Base-by-base conservation (phyloP, 2,329 filamentous ascomycete genomes). In the Hymenoscyphus repandus region DNA sequence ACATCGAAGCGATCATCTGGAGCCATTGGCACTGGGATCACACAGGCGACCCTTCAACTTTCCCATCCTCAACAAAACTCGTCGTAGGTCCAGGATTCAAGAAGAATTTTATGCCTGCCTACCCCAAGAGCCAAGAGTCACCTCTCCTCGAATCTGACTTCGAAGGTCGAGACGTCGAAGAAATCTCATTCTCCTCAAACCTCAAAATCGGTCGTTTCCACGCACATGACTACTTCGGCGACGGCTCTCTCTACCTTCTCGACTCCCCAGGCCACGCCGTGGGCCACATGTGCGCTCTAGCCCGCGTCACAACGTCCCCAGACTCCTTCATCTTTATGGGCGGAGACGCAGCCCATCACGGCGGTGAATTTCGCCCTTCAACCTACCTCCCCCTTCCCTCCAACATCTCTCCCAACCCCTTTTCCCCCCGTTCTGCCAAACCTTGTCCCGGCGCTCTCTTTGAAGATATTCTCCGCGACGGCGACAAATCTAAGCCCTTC, bases 211-310 rank as follows among this genome's bases (percentile, higher is more conserved):
- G 73, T 1, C 60, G 68, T 7, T 77, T 76, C 58, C 59, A 67
- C 33, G 74, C 75, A 1, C 64, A 67, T 34, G 78, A 81, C 58
- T 80, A 73, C 58, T 81, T 79, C 49, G 70, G 70, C 6, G 78
- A 82, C 57, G 78, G 77, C 1, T 72, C 66, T 18, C 78, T 82
- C 56, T 80, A 79, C 58, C 67, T 82, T 1, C 67, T 82, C 27
- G 67, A 77, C 55, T 70, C 72, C 2, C 76, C 77, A 0, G 79
- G 79, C 1, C 77, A 80, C 57, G 70, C 72, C 0, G 62, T 75
- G 10, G 75, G 74, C 1, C 76, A 78, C 57, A 64, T 77, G n/a
- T 72, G 70, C 50, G 77, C 68, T 3, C 66, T 80, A 0, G 76
- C 74, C 1, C 66, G 76, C 6, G 73, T 70, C 0, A 66, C 67